These are phyloP conservation scores for Jackrogersella multiformis DNA, from an alignment of 495 filamentous ascomycete species.

Conservation along the genomic window DNA sequence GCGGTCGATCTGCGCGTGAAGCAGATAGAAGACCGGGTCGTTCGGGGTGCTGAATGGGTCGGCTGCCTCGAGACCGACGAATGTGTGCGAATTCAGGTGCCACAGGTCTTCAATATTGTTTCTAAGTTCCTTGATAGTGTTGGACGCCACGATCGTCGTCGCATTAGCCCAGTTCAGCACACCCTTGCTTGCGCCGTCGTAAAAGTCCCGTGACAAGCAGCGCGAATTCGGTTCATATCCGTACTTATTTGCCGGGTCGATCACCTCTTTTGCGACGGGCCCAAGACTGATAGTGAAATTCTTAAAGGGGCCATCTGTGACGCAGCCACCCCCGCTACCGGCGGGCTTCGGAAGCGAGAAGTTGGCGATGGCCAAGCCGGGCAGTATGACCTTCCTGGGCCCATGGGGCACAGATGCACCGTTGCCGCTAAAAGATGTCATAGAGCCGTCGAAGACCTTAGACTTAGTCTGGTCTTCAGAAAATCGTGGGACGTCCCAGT, in stretches of 20 bases:
- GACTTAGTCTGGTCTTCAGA: conserved; percentile 60
- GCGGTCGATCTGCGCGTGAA: conserved; percentile 73
- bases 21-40: conserved; percentile 72
- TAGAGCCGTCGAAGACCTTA: conserved; percentile 69
- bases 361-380: conserved; percentile 39
- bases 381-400: conserved; percentile 32
- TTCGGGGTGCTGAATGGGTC: conserved; percentile 66
- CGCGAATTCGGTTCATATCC: conserved; percentile 59
- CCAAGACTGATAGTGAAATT: conserved; percentile 32
- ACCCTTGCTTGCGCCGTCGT: conserved; percentile 37
- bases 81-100: conserved; percentile 40
- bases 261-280: conserved; percentile 41
- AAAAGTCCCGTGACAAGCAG: conserved; percentile 70
- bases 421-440: conserved; percentile 68
- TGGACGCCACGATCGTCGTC: conserved; percentile 29
- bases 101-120: conserved; percentile 25
- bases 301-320: conserved; percentile 66
- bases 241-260: conserved; percentile 47
- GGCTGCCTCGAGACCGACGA: conserved; percentile 36
- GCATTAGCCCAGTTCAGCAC: conserved; percentile 31
- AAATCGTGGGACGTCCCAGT: conserved; percentile 72
- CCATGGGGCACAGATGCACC: conserved; percentile 55
- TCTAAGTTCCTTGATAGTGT: conserved; percentile 23
- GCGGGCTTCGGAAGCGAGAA: conserved; percentile 50
- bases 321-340: conserved; percentile 71